Base-by-base conservation (phyloP, 2,329 filamentous ascomycete genomes). In the Xylaria sp. region DNA sequence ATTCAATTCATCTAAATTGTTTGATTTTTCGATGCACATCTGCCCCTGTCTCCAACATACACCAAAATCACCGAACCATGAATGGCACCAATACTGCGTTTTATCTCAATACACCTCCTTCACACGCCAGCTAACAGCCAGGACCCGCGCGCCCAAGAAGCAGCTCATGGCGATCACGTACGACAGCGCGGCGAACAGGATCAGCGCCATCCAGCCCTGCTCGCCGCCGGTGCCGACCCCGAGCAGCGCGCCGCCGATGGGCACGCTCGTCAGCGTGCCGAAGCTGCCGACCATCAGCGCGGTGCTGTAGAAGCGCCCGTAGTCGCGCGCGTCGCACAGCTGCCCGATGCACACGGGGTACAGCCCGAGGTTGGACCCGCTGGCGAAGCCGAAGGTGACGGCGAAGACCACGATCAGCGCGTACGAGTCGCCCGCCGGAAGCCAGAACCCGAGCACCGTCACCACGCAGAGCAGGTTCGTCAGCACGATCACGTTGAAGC, bases 291-390 rank as follows among this genome's bases (percentile, higher is more conserved):
- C 77, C 49, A 89, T 91, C 69, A 91, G 91, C 50, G 87, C 87
- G 0, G 88, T 91, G 1, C 89, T 87, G 65, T 88, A 90, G 66
- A 89, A 90, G 17, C 88, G 77, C 0, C 89, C 90, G 62, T 92
- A 94, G 45, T 91, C 79, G 48, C 87, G 80, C 2, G 89, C 87
- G 29, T 86, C 83, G 69, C 90, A 95, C 13, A 94, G 78, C 72
- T 93, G 90, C 1, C 90, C 89, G 1, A 95, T 80, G 63, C 90
- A 93, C 0, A 94, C 90, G 0, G 91, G 91, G 0, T 87, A 87
- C 22, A 95, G 71, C 1, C 84, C 86, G 59, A 96, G 87, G 62
- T 92, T 92, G 59, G 84, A 87, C 3, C 92, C 91, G 49, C 86
- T 90, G 0, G 85, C 86, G 63, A 95, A 91, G 1, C 91, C 91